Evolutionary conservation across 2,329 filamentous ascomycete genomes (phyloP).

Genomic region (Furcasterigmium sp.): DNA sequence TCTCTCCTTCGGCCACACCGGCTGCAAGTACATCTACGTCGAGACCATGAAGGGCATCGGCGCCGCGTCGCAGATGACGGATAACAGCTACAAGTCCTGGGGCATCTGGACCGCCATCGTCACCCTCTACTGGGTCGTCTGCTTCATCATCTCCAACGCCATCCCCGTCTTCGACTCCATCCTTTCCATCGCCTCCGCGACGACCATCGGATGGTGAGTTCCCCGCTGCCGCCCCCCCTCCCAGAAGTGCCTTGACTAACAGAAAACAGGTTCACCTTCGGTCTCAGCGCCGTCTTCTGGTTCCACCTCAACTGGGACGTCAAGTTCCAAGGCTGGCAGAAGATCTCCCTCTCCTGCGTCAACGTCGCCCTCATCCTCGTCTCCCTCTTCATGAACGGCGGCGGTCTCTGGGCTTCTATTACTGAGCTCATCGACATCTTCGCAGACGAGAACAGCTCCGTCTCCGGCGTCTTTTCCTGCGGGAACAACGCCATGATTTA

Average conservation of each 20-base stretch:
- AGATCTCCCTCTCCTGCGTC: conserved; percentile 20
- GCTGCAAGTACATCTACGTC: conserved; percentile 27
- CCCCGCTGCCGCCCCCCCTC: too few species aligned
- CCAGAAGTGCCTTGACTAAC: background rate
- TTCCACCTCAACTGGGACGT: conserved; percentile 28
- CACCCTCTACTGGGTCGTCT: conserved; percentile 24
- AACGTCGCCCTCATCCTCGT: conserved; percentile 25
- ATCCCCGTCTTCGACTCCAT: conserved; percentile 32
- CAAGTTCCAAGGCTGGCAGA: conserved; percentile 19
- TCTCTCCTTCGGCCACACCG: conserved; percentile 25
- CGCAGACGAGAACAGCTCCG: conserved; percentile 16
- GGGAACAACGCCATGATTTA: conserved; percentile 27
- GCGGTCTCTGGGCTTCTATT: conserved; percentile 26
- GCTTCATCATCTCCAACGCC: conserved; percentile 28
- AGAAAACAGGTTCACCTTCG: conserved; percentile 19
- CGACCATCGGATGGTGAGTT: conserved; percentile 27
- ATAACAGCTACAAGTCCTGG: conserved; percentile 26
- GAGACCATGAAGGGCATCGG: conserved; percentile 24
- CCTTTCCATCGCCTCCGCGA: conserved; percentile 27
- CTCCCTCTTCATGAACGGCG: conserved; percentile 28
- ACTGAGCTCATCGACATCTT: conserved; percentile 24
- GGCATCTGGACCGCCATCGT: conserved; percentile 25
- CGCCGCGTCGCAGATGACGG: conserved; percentile 23
- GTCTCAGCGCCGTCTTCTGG: conserved; percentile 27
- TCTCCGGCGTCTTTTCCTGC: conserved; percentile 25